Base-by-base conservation (phyloP, 768 basidiomycete species). In the Lactifluus hygrophoroides region DNA sequence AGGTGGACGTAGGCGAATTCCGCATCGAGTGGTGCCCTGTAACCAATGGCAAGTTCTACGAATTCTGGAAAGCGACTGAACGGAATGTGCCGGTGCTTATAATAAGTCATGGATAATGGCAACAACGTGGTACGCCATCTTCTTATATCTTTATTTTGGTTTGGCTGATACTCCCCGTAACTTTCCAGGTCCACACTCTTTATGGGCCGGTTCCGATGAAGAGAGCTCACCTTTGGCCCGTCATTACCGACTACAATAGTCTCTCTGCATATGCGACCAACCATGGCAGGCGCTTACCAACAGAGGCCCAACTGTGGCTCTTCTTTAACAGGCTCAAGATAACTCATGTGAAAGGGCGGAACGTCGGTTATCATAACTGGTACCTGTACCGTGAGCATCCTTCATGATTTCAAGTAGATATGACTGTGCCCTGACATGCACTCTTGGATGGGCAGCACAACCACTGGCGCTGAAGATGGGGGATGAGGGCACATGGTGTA, bases 241-340 rank as follows among this genome's bases (percentile, higher is more conserved):
- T n/a, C n/a, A n/a, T n/a, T n/a, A n/a, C n/a, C n/a, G n/a, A n/a
- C n/a, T n/a, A n/a, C n/a, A n/a, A n/a, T n/a, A n/a, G n/a, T n/a
- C n/a, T n/a, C n/a, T n/a, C n/a, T n/a, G n/a, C n/a, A n/a, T n/a
- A n/a, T n/a, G n/a, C n/a, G n/a, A n/a, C n/a, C n/a, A n/a, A n/a
- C n/a, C n/a, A 77, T 65, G 94, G 94, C n/a, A 96, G 95, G 1
- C 82, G 96, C 48, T 75, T 99, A n/a, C 96, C 96, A 0, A 94
- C 90, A 2, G 92, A 96, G 71, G 75, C 84, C 0, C 96, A 98
- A 72, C 79, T 96, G 38, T 77, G 85, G 5, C 69, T 87, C 16
- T 94, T 95, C 73, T 77, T 83, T 65, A 82, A 88, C 66, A 83
- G 80, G 66, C 88, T 88, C 56, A 79, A 85, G 45, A 77, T 76